Conservation (phyloP, 2,329 filamentous ascomycete species). For the Apiospora malaysiana region DNA sequence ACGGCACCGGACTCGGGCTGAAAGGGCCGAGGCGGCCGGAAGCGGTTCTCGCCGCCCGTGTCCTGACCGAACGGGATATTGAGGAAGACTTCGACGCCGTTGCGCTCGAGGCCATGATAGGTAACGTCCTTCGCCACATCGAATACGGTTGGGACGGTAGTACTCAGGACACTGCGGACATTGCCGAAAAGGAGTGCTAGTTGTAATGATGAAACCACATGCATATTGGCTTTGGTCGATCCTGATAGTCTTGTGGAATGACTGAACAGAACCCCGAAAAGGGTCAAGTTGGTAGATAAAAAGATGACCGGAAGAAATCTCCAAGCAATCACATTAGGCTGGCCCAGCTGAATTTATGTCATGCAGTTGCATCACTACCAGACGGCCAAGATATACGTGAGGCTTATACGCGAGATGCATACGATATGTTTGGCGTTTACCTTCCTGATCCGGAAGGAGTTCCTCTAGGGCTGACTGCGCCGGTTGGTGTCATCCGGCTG, state of each 20-base stretch:
- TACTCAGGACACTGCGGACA: background rate
- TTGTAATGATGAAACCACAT: background rate
- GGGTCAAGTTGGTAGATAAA: background rate
- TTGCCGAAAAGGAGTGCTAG: background rate
- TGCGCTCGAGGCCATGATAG: conserved; percentile 49
- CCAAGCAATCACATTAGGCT: no score
- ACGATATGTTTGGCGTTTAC: background rate
- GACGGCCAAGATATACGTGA: background rate
- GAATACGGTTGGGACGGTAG: background rate
- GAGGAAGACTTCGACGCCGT: conserved; percentile 53
- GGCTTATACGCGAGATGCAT: background rate
- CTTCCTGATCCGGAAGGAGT: background rate
- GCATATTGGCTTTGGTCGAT: background rate
- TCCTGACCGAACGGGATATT: conserved; percentile 54
- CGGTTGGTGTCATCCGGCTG: background rate
- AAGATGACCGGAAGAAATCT: background rate
- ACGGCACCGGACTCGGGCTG: conserved; percentile 38
- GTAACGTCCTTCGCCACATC: conserved; percentile 38
- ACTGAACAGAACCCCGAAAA: background rate
- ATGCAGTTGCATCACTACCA: no score
- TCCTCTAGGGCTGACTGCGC: background rate
- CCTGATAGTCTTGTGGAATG: background rate
- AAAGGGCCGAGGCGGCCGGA: conserved; percentile 49
- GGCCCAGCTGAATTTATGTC: no score
- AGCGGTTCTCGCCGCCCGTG: conserved; percentile 51